A percentile compares a stretch with the other conserved stretches of the same genome.
Conservation (phyloP, 257 asterid genomes). For the Eucommia ulmoides region DNA sequence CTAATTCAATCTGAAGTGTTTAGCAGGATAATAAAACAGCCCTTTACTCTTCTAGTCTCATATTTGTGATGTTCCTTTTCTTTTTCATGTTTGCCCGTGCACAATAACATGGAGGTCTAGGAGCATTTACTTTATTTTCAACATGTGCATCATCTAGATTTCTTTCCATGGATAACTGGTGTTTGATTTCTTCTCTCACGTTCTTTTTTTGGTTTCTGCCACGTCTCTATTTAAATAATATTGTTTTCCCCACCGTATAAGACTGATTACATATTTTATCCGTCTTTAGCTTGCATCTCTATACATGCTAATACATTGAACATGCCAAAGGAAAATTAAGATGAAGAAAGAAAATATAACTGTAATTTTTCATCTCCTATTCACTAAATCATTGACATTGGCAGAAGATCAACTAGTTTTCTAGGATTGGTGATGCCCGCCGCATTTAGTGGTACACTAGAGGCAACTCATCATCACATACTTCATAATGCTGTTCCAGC, state of each 20-base stretch:
- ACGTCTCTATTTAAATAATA: not conserved
- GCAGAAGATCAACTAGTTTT: slow-evolving; percentile 51
- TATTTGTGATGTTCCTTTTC: no score
- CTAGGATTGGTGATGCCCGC: slow-evolving; percentile 77
- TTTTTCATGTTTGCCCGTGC: no score
- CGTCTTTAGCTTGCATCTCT: not conserved
- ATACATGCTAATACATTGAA: no score
- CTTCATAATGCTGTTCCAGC: slow-evolving; percentile 71
- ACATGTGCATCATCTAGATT: no score
- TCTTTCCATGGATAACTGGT: not conserved
- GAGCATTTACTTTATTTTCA: no score
- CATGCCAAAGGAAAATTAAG: no score
- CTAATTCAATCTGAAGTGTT: no score
- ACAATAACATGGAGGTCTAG: no score
- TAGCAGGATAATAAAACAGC: no score
- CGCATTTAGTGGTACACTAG: slow-evolving; percentile 58
- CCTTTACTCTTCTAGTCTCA: no score
- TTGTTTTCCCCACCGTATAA: not conserved
- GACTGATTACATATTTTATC: not conserved
- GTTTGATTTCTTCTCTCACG: no score
- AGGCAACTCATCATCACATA: slow-evolving; percentile 75
- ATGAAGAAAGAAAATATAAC: not conserved
- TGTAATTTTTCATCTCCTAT: not conserved
- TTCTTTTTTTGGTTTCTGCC: no score
- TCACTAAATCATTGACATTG: slow-evolving; percentile 22